Evolutionary conservation across 371 early-diverging fungal genomes (phyloP).

Genomic region (Syncephalastrum monosporum): DNA sequence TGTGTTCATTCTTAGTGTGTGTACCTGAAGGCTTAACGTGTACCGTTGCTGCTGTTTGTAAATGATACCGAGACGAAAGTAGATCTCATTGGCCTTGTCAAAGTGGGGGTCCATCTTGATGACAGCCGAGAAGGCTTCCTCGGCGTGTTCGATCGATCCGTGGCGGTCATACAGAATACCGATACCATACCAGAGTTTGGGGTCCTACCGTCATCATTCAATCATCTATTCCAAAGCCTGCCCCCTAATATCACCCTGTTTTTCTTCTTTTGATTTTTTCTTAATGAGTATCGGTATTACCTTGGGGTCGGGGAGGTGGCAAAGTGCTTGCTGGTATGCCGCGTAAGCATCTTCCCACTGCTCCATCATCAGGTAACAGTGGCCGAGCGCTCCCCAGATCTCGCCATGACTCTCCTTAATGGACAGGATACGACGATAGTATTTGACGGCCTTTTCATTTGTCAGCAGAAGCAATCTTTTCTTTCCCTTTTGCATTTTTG

Average conservation of each 20-base stretch:
- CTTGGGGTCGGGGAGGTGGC: too few relatives aligned
- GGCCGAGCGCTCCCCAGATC: too few relatives aligned
- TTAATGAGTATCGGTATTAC: too few relatives aligned
- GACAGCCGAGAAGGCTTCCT: slow-evolving; percentile 94
- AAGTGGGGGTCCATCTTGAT: slow-evolving; percentile 87
- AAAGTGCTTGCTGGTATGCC: too few relatives aligned
- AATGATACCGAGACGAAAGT: slow-evolving; percentile 96
- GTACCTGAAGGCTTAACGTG: slow-evolving; percentile 79
- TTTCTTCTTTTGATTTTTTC: too few relatives aligned
- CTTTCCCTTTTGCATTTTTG: neutral
- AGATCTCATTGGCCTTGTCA: slow-evolving; percentile 96
- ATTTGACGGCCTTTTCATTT: neutral
- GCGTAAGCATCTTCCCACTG: too few relatives aligned
- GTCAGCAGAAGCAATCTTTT: neutral
- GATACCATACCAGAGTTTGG: slow-evolving; percentile 98
- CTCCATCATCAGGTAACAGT: too few relatives aligned
- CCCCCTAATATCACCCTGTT: too few relatives aligned
- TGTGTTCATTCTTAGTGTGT: neutral
- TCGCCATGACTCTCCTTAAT: too few relatives aligned
- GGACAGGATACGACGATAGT: too few relatives aligned
- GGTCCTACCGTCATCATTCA: slow-evolving; percentile 59
- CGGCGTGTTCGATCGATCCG: slow-evolving; percentile 94
- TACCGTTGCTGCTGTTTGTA: slow-evolving; percentile 95
- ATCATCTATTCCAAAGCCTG: too few relatives aligned
- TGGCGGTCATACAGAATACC: slow-evolving; percentile 97